A percentile compares a stretch with the other conserved stretches of the same genome.
Conservation (phyloP, 2,329 filamentous ascomycete species). For the Eutypella sp. region DNA sequence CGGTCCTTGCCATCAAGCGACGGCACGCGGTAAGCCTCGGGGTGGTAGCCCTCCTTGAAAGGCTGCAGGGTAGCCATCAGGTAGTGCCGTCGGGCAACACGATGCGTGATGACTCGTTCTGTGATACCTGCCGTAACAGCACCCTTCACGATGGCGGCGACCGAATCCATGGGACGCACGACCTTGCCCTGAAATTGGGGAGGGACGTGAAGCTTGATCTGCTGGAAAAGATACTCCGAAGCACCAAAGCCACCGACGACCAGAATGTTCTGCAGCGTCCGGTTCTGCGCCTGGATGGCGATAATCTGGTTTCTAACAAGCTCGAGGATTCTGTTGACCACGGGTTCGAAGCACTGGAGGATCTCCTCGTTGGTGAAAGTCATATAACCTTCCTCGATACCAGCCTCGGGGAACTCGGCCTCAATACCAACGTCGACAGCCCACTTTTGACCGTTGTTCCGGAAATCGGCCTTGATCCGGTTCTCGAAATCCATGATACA, state of each 20-base stretch:
- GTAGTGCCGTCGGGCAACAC: constrained; percentile 94
- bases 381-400: constrained; percentile 99
- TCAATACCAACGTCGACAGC: constrained; percentile 98
- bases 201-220: constrained; percentile 97
- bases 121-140: constrained; percentile 97
- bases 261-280: constrained; percentile 88
- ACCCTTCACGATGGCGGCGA: constrained; percentile 96
- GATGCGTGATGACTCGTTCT: constrained; percentile 92
- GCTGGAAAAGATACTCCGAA: constrained; percentile 98
- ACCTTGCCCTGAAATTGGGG: constrained; percentile 99
- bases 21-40: constrained; percentile 94
- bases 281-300: constrained; percentile 95
- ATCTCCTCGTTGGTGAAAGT: constrained; percentile 99
- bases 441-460: constrained; percentile 99
- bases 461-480: constrained; percentile 98
- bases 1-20: constrained; percentile 95
- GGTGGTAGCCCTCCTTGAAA: constrained; percentile 98
- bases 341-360: constrained; percentile 96
- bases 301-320: constrained; percentile 98
- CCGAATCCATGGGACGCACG: constrained; percentile 96
- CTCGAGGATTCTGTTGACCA: constrained; percentile 94
- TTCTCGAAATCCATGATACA: constrained; percentile 99
- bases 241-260: constrained; percentile 98
- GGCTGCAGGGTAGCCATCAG: constrained; percentile 98
- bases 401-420: constrained; percentile 94